These are phyloP conservation scores for Zanthoxylum bungeanum DNA, from an alignment of 345 rosid species.

Conservation along the genomic window DNA sequence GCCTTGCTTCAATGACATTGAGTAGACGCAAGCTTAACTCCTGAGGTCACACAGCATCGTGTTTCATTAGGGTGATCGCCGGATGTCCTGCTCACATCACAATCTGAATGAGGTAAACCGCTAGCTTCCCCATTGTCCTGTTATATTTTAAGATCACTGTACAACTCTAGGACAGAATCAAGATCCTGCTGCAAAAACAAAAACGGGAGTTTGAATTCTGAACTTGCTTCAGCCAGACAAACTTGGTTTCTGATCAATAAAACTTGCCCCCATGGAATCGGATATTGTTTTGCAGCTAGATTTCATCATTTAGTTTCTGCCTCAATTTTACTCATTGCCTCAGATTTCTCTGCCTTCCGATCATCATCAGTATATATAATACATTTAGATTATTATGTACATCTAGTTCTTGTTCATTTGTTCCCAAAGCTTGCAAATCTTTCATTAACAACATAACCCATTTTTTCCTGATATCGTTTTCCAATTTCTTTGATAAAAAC, in stretches of 20 bases:
- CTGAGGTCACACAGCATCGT: slow-evolving; percentile 18
- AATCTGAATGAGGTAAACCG: slow-evolving; percentile 12
- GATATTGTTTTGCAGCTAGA: slow-evolving; percentile 8
- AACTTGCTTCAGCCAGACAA: neutral
- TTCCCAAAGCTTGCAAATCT: neutral
- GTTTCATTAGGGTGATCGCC: neutral
- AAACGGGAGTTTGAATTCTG: neutral
- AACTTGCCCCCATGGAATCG: slow-evolving; percentile 19
- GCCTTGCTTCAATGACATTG: slow-evolving; percentile 30
- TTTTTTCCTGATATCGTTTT: neutral
- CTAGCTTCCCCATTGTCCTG: slow-evolving; percentile 1
- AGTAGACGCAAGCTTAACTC: slow-evolving; percentile 39
- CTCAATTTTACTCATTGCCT: slow-evolving; percentile 33
- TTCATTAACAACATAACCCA: neutral
- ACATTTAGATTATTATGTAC: neutral
- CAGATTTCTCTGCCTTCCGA: slow-evolving; percentile 6
- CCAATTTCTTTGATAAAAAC: neutral
- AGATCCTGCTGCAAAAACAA: slow-evolving; percentile 13
- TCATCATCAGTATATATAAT: too few species aligned
- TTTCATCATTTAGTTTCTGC: slow-evolving; percentile 18
- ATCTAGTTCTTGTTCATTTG: neutral
- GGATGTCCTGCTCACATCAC: slow-evolving; percentile 4
- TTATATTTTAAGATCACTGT: slow-evolving; percentile 9
- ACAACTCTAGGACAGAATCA: neutral
- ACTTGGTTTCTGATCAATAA: neutral